phyloP scores from a whole-genome alignment of 257 asterid genomes.

The Solanum paucissectum region DNA sequence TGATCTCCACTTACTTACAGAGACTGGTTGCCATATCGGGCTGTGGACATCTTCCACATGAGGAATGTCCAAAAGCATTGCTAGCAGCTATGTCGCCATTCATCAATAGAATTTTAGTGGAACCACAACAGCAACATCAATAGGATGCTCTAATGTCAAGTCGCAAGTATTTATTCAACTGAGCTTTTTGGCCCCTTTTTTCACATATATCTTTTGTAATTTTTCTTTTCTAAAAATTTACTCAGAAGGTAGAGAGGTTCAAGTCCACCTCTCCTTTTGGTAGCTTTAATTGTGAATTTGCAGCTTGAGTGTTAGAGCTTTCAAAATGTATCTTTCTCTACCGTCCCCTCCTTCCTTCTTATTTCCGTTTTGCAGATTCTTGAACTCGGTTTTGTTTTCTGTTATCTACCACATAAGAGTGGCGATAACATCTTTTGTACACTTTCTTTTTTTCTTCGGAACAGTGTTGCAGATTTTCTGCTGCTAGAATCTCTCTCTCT shows the following conservation, averaged over 20 bases:
- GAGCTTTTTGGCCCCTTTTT: neutral
- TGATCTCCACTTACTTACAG: slow-evolving; percentile 29
- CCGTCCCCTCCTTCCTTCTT: neutral
- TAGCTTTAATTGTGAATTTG: slow-evolving; percentile 13
- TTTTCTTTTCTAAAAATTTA: slow-evolving; percentile 2
- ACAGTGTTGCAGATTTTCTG: neutral
- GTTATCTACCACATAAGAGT: neutral
- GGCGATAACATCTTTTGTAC: neutral
- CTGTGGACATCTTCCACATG: slow-evolving; percentile 98
- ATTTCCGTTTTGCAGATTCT: neutral
- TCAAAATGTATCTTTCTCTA: neutral
- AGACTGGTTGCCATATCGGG: slow-evolving; percentile 87
- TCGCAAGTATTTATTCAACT: neutral
- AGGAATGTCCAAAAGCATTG: slow-evolving; percentile 95
- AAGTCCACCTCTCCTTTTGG: slow-evolving; percentile 40
- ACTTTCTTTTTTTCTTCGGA: neutral
- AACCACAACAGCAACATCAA: slow-evolving; percentile 36
- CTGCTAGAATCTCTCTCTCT: neutral
- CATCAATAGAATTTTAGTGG: slow-evolving; percentile 44
- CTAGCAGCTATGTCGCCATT: slow-evolving; percentile 83
- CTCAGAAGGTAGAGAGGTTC: slow-evolving; percentile 33
- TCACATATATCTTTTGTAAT: slow-evolving; percentile 8
- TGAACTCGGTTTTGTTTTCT: neutral
- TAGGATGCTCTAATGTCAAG: slow-evolving; percentile 11
- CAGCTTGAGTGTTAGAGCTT: slow-evolving; percentile 9